Conservation (phyloP, 2,329 filamentous ascomycete genomes). For the Stachybotrys chlorohalonatus region DNA sequence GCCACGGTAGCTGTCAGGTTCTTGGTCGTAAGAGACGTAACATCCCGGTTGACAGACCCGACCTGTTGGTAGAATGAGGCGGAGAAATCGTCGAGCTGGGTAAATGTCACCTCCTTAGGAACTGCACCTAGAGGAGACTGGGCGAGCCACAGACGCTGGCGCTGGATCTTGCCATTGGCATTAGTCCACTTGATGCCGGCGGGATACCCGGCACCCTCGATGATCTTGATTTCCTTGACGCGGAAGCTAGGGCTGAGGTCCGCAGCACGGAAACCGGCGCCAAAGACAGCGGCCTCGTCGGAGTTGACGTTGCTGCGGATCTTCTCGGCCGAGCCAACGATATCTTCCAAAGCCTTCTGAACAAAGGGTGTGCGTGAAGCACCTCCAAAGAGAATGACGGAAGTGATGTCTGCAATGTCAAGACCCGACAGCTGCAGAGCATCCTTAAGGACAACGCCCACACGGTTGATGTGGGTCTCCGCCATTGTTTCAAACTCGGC, state of each 20-base stretch:
- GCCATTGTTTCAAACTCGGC: constrained; percentile 74
- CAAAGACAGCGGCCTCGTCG: constrained; percentile 93
- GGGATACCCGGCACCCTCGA: constrained; percentile 67
- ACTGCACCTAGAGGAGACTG: constrained; percentile 65
- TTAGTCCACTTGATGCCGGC: constrained; percentile 67
- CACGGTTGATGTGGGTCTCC: constrained; percentile 55
- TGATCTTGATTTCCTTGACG: constrained; percentile 88
- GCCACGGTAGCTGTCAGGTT: constrained; percentile 82
- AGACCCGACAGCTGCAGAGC: constrained; percentile 68
- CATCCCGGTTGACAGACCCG: constrained; percentile 46
- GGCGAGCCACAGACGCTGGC: constrained; percentile 76
- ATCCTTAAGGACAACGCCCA: constrained; percentile 60
- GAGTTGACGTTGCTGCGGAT: constrained; percentile 92
- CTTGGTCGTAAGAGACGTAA: constrained; percentile 61
- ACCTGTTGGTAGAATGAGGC: constrained; percentile 73
- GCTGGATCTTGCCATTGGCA: constrained; percentile 59
- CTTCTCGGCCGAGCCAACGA: constrained; percentile 65
- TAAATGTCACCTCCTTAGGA: constrained; percentile 76
- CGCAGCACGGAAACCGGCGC: constrained; percentile 88
- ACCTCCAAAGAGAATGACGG: constrained; percentile 88
- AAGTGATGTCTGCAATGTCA: constrained; percentile 68
- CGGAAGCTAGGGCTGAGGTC: constrained; percentile 90
- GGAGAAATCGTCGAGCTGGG: constrained; percentile 72
- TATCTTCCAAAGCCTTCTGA: constrained; percentile 74
- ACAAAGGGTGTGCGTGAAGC: constrained; percentile 88